Base-by-base conservation (phyloP, 257 asterid species). In the Coffea canephora region DNA sequence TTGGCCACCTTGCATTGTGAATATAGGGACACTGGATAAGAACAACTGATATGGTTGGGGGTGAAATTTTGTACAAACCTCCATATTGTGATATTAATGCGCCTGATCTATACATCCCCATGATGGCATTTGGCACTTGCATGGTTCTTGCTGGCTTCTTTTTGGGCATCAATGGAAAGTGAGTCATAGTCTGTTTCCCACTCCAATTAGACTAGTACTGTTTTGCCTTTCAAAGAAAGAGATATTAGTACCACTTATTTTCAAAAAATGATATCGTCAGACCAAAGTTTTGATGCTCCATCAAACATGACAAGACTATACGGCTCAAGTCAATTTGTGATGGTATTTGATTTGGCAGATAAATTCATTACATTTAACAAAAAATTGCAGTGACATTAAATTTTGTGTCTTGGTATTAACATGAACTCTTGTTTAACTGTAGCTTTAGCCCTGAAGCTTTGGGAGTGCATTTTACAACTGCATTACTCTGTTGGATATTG, bases 391-490 rank as follows among this genome's bases (percentile, higher is more conserved):
- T 39, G 4, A 39, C 43, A 39, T 39, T 39, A 4, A 39, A 39
- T 1, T 4, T 39, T 39, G 43, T 1, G 43, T 39, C 2, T 39
- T 39, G 43, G 4, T 4, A 39, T 31, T 31, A 39, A 39, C 43
- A 39, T 39, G 4, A 39, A 39, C 43, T 3, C 43, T 39, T 39
- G 43, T 39, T 39, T 39, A 39, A 39, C 31, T 31, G 70, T 52
- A 83, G 86, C 81, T 83, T 83, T 79, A 69, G 86, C 46, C 83
- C 83, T 13, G 86, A 83, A 70, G 83, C 81, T 57, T 64, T 83
- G 64, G 79, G 75, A 25, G 72, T 71, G 77, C 80, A 69, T 41
- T 83, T 75, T 67, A 67, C 77, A 10, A 83, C 79, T 21, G 80
- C 80, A 57, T 62, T 83, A 23, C 75, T 83, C 5, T 71, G 86